Conservation (phyloP, 2,329 filamentous ascomycete species). For the Fusarium nodosum region DNA sequence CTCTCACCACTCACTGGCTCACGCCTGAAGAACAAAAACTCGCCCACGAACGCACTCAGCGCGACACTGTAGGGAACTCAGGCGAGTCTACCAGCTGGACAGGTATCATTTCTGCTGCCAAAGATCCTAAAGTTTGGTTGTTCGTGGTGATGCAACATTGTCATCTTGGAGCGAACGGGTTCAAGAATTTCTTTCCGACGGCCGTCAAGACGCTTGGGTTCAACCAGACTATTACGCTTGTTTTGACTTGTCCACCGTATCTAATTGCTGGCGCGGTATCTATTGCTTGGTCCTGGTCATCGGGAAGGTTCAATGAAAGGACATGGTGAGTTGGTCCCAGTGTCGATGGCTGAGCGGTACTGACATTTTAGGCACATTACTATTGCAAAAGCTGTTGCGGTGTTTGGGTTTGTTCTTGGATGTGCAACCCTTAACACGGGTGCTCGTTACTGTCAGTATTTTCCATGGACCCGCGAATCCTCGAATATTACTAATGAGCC, state of each 20-base stretch:
- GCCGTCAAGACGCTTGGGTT: conserved; percentile 48
- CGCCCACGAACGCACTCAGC: conserved; percentile 58
- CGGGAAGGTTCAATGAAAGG: conserved; percentile 61
- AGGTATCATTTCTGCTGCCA: conserved; percentile 60
- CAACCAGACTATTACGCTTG: conserved; percentile 46
- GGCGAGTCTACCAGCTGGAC: conserved; percentile 57
- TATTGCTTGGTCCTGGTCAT: conserved; percentile 52
- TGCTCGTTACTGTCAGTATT: conserved; percentile 33
- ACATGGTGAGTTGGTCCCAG: conserved; percentile 50
- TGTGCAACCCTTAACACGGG: conserved; percentile 46
- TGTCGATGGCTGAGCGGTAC: accelerated
- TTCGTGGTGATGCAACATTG: conserved; percentile 65
- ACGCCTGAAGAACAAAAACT: conserved; percentile 59
- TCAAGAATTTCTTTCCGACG: conserved; percentile 54
- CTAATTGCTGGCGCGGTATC: conserved; percentile 52
- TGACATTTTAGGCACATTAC: conserved; percentile 56
- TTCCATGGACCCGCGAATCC: accelerated
- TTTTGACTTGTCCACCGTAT: conserved; percentile 58
- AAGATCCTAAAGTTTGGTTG: conserved; percentile 62
- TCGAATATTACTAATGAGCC: accelerated
- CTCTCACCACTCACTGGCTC: conserved; percentile 59
- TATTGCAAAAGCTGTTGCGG: conserved; percentile 56
- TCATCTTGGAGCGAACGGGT: conserved; percentile 62
- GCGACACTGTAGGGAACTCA: conserved; percentile 61
- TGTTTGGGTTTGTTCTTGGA: conserved; percentile 46